These are phyloP conservation scores for Arbutus unedo DNA, from an alignment of 148 eudicot species.

Conservation along the genomic window DNA sequence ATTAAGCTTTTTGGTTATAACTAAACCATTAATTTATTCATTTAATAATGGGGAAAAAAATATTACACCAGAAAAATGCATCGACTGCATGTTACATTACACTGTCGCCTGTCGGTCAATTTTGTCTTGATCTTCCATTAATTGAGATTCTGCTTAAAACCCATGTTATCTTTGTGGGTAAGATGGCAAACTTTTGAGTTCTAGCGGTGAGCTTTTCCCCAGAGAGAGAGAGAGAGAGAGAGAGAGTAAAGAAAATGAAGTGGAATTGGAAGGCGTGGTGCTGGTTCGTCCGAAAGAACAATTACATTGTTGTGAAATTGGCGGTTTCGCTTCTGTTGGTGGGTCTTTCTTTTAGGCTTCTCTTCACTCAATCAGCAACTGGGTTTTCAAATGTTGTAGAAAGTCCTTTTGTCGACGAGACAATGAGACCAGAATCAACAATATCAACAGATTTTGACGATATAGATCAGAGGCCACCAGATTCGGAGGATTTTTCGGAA, in stretches of 20 bases:
- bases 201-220: background rate
- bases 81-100: background rate
- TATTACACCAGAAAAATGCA: background rate
- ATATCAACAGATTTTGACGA: background rate
- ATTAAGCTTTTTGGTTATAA: background rate
- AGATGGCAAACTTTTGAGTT: background rate
- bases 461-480: conserved; percentile 16
- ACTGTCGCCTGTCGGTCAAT: background rate
- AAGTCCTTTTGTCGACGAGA: background rate
- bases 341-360: conserved; percentile 32
- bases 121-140: background rate
- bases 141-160: background rate
- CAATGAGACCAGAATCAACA: background rate
- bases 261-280: conserved; percentile 17
- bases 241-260: conserved; percentile 17
- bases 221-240: conserved; percentile 1
- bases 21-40: background rate
- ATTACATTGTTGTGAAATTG: conserved; percentile 33
- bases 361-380: conserved; percentile 24
- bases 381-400: conserved; percentile 20
- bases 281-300: conserved; percentile 30
- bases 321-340: conserved; percentile 33
- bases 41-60: background rate
- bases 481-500: background rate
- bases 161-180: background rate